Conservation (phyloP, 176 grass and related monocot species). For the Cenchrus purpureus region DNA sequence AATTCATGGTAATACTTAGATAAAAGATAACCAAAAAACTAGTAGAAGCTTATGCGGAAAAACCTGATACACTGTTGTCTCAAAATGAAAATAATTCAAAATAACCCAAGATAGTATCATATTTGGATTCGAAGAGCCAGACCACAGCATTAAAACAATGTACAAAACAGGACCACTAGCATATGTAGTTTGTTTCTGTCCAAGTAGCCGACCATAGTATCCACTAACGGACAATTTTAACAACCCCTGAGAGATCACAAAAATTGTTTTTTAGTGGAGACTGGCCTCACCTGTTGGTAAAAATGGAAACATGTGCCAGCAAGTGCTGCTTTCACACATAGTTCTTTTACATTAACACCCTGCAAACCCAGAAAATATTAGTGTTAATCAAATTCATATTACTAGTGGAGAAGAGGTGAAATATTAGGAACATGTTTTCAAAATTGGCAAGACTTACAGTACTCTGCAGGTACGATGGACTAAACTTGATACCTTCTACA, state of each 20-base stretch:
- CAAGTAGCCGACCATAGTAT: slow-evolving; percentile 12
- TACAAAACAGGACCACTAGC: neutral
- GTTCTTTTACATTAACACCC: slow-evolving; percentile 77
- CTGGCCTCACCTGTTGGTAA: slow-evolving; percentile 82
- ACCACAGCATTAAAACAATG: neutral
- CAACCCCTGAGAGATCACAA: neutral
- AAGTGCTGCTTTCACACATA: slow-evolving; percentile 67
- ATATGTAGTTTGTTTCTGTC: neutral
- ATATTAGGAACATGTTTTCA: neutral
- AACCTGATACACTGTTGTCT: neutral
- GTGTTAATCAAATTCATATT: slow-evolving; percentile 8
- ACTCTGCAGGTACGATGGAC: slow-evolving; percentile 72
- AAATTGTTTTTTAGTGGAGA: slow-evolving; percentile 11
- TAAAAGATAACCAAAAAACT: neutral
- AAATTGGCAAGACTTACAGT: slow-evolving; percentile 57
- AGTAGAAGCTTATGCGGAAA: neutral
- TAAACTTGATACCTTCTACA: slow-evolving; percentile 81
- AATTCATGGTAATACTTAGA: neutral
- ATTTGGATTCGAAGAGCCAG: neutral
- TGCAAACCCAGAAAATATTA: slow-evolving; percentile 35
- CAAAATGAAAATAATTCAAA: neutral
- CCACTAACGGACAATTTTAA: slow-evolving; percentile 7
- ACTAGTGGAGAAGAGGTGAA: neutral
- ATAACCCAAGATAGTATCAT: neutral
- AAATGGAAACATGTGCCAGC: slow-evolving; percentile 87